Base-by-base conservation (phyloP, 441 rosid species). In the Theobroma grandiflorum region DNA sequence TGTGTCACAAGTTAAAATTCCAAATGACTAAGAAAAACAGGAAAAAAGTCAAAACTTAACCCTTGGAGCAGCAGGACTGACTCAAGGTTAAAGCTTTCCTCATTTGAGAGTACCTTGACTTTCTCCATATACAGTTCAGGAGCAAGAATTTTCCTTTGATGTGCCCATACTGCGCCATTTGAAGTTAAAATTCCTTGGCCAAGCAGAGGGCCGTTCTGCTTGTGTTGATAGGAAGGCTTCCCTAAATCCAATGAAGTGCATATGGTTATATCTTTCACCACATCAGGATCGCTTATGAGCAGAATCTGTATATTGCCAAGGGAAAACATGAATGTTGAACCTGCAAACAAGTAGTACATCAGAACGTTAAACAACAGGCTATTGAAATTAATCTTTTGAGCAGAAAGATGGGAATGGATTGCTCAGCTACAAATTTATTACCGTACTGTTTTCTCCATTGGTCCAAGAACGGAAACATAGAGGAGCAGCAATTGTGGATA, bases 161-260 rank as follows among this genome's bases (percentile, higher is more conserved):
- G 86, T 0, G 86, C 68, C 91, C 90, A 90, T 4, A 45, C 2
- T 26, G 73, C 37, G 3, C 91, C 93, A 75, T 88, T 88, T 12
- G 93, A 85, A 50, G 93, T 82, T 18, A 90, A 43, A 35, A 88
- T 80, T 20, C 93, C 93, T 4, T 83, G 83, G 12, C 93, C 93
- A 68, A 88, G 85, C 81, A 26, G 31, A 26, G 31, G 31, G 1
- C 31, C 31, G 31, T 26, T 26, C 31, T 26, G 31, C 31, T 26
- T 26, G 31, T 26, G 31, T 26, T 26, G 31, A 26, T 26, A 26
- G 0, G 89, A 76, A 40, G 91, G 90, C 81, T 85, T 88, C 8
- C 91, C 93, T 52, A 90, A 64, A 69, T 85, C 90, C 72, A 88
- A 72, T 0, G 89, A 81, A 38, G 86, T 82, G 63, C 86, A 84